Conservation (phyloP, 192 early-diverging fungal genomes). For the Entomortierella lignicola region DNA sequence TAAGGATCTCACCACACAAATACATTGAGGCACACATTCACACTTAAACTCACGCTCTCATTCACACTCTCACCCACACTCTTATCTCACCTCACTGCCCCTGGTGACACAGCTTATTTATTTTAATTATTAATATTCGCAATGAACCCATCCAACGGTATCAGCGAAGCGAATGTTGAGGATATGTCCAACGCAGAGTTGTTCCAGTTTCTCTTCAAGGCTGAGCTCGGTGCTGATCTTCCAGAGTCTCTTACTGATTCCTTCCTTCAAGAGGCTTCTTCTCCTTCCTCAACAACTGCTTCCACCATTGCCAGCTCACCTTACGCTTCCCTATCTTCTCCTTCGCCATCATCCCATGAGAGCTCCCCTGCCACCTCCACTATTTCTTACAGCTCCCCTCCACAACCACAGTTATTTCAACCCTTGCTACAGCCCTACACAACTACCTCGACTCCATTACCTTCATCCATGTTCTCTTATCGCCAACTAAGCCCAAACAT, state of each 20-base stretch:
- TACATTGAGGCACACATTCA: no score
- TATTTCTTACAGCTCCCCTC: constrained; percentile 19
- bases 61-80: neutral
- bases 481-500: constrained; percentile 43
- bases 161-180: constrained; percentile 44
- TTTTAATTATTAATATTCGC: neutral
- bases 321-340: neutral
- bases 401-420: constrained; percentile 18
- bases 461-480: constrained; percentile 41
- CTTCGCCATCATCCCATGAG: constrained; percentile 4
- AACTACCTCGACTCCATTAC: constrained; percentile 11
- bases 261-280: constrained; percentile 9
- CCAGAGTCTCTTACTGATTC: constrained; percentile 6
- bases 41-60: neutral
- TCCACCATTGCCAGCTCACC: neutral
- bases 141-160: neutral
- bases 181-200: constrained; percentile 55
- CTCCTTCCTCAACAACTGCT: constrained; percentile 19
- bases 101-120: no score
- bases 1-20: neutral
- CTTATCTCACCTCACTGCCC: no score
- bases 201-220: constrained; percentile 56
- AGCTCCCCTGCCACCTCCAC: constrained; percentile 13
- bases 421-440: constrained; percentile 1
- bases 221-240: constrained; percentile 39